Percentiles rank a stretch among this genome's conserved stretches.
These are phyloP conservation scores for Withania somnifera DNA, from an alignment of 305 asterid genomes.

Conservation along the genomic window DNA sequence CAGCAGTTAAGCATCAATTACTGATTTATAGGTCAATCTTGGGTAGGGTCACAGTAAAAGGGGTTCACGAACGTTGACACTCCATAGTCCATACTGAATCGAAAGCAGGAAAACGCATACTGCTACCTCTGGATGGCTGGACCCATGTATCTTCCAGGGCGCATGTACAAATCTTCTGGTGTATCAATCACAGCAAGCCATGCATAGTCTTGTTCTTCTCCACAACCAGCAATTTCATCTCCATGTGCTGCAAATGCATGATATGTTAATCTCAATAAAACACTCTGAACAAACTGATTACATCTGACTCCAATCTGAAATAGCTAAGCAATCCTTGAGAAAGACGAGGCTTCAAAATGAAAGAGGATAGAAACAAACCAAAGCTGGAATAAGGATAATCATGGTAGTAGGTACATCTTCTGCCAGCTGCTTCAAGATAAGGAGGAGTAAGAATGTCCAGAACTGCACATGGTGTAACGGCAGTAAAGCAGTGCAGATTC, in stretches of 20 bases:
- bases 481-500: constrained; percentile 86
- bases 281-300: neutral
- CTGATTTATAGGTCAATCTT: neutral
- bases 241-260: constrained; percentile 32
- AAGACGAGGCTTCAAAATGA: neutral
- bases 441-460: constrained; percentile 97
- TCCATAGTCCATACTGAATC: no score
- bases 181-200: constrained; percentile 70
- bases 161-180: constrained; percentile 76
- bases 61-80: neutral
- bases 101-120: neutral
- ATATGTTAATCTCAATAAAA: neutral
- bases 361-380: constrained; percentile 24
- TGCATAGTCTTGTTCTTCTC: constrained; percentile 59
- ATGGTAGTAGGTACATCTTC: constrained; percentile 76
- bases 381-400: constrained; percentile 68
- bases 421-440: constrained; percentile 58
- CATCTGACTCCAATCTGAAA: neutral
- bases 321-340: neutral
- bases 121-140: constrained; percentile 41
- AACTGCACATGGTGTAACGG: constrained; percentile 91
- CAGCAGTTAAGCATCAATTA: neutral
- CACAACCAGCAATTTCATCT: constrained; percentile 16
- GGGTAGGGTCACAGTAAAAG: neutral
- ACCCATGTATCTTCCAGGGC: constrained; percentile 47